Percentiles rank a stretch among this genome's conserved stretches.
Evolutionary conservation across 768 basidiomycete species (phyloP).

Genomic region (Auricularia sp.): DNA sequence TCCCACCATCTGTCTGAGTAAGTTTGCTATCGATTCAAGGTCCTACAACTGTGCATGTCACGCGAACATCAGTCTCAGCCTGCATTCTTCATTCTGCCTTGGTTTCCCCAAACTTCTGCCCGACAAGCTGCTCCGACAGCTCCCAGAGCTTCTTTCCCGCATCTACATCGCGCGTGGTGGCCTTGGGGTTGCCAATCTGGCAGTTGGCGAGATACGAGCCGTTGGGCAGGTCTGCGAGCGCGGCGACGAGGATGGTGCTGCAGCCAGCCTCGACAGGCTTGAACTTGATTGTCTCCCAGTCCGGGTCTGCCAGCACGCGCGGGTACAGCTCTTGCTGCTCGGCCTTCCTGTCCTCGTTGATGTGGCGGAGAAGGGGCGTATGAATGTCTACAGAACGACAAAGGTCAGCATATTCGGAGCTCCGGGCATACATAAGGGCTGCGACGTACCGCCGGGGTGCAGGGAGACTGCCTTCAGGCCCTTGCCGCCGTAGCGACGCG

Average conservation of each 20-base stretch:
- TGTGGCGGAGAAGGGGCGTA: not conserved
- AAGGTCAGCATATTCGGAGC: not conserved
- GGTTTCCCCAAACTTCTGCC: not conserved
- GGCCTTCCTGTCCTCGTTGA: not conserved
- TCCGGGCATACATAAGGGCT: not conserved
- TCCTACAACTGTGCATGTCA: too few species aligned
- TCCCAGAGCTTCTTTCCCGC: constrained; percentile 20
- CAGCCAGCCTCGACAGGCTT: constrained; percentile 6
- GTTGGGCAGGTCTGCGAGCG: constrained; percentile 18
- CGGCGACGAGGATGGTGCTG: constrained; percentile 20
- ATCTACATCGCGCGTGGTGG: constrained; percentile 16
- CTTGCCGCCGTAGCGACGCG: not conserved
- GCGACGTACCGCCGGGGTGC: not conserved
- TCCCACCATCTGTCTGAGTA: too few species aligned
- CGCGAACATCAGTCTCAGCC: too few species aligned
- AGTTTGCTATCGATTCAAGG: too few species aligned
- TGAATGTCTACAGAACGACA: not conserved
- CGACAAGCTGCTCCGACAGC: constrained; percentile 22
- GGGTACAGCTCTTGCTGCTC: not conserved
- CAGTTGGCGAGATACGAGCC: constrained; percentile 20
- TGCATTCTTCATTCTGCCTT: not conserved
- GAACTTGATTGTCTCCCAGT: not conserved
- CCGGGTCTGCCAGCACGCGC: not conserved
- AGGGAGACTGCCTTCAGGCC: not conserved
- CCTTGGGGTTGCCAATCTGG: constrained; percentile 14